A percentile compares a stretch with the other conserved stretches of the same genome.
Conservation (phyloP, 2,329 filamentous ascomycete species). For the Stemphylium lycopersici region DNA sequence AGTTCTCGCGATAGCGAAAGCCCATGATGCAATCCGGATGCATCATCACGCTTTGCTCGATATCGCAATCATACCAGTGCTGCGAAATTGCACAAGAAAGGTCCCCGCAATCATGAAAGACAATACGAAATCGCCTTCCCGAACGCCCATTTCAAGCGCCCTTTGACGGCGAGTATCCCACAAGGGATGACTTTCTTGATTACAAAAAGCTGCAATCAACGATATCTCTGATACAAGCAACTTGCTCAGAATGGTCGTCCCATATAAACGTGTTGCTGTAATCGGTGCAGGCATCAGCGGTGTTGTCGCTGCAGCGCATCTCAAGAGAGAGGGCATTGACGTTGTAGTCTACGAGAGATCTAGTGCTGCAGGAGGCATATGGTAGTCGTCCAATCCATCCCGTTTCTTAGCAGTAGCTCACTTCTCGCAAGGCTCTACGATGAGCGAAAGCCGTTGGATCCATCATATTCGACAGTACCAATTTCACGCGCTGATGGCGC, state of each 20-base stretch:
- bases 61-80: not conserved
- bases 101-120: too few relatives aligned
- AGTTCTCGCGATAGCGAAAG: not conserved
- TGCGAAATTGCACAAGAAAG: not conserved
- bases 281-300: constrained; percentile 49
- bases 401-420: not conserved
- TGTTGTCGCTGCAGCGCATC: constrained; percentile 44
- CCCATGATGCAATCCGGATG: constrained; percentile 31
- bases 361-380: constrained; percentile 60
- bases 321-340: constrained; percentile 47
- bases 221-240: not conserved
- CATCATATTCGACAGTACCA: constrained; percentile 51
- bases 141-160: too few relatives aligned
- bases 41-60: constrained; percentile 21
- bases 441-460: constrained; percentile 56
- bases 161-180: too few relatives aligned
- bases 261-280: constrained; percentile 37
- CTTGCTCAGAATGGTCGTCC: constrained; percentile 20
- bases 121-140: too few relatives aligned
- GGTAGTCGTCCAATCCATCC: constrained; percentile 47
- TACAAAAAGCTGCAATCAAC: not conserved
- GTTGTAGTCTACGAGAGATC: constrained; percentile 63
- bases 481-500: constrained; percentile 26
- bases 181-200: too few relatives aligned
- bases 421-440: constrained; percentile 53